Evolutionary conservation across 768 basidiomycete genomes (phyloP).

Genomic region (Fistulinella prunicolor): DNA sequence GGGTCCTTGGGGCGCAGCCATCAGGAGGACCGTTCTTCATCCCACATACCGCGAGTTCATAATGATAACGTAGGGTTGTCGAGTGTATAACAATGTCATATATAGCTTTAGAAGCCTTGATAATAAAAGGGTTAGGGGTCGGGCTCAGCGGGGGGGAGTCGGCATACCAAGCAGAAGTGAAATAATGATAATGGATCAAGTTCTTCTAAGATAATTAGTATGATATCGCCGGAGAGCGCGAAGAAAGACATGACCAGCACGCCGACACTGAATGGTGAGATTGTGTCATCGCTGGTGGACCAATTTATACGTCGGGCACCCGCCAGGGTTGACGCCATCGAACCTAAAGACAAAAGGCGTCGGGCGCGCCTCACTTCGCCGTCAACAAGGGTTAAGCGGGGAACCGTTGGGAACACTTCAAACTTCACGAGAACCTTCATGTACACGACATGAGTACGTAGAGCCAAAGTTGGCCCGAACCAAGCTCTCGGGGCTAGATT

Average conservation of each 20-base stretch:
- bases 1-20: constrained; percentile 12
- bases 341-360: constrained; percentile 34
- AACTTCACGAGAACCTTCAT: constrained; percentile 25
- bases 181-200: constrained; percentile 34
- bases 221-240: constrained; percentile 29
- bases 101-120: constrained; percentile 27
- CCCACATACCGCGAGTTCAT: constrained; percentile 32
- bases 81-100: constrained; percentile 19
- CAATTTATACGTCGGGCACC: constrained; percentile 32
- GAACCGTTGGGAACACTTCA: constrained; percentile 24
- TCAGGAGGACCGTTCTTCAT: constrained; percentile 27
- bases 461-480: constrained; percentile 19
- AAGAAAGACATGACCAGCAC: constrained; percentile 38
- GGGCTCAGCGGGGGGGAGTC: background rate
- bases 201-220: constrained; percentile 32
- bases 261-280: constrained; percentile 23
- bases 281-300: constrained; percentile 2
- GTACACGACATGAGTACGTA: constrained; percentile 28
- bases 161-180: constrained; percentile 29
- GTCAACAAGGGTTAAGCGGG: constrained; percentile 32
- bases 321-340: constrained; percentile 23
- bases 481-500: constrained; percentile 20
- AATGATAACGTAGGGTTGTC: constrained; percentile 30
- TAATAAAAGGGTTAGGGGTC: background rate
- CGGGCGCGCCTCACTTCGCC: constrained; percentile 29